Base-by-base conservation (phyloP, 495 filamentous ascomycete genomes). In the Sphaerosporella brunnea region DNA sequence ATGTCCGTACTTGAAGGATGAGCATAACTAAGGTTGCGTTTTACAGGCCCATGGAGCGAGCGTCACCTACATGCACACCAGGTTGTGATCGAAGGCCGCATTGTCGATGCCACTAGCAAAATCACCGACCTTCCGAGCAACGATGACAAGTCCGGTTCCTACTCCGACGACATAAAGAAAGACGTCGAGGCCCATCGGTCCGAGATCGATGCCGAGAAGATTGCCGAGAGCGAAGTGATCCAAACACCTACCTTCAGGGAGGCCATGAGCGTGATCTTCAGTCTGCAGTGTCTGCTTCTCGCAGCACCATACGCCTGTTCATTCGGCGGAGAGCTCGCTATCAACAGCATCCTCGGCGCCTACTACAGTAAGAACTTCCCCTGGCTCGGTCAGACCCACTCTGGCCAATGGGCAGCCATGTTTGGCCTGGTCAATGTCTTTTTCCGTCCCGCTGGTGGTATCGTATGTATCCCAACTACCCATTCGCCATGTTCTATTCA, bases 371-470 rank as follows among this genome's bases (percentile, higher is more conserved):
- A 77, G 46, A 82, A 85, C 61, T 92, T 92, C 68, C 75, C 78
- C 0, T 40, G 61, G 10, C 76, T 93, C 39, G 73, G 73, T 3
- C 82, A 87, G 61, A 87, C 83, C 7, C 63, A 69, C 20, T 74
- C 79, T 4, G 75, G 81, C 2, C 71, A 74, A 53, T 92, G 80
- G 78, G 45, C 45, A 8, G 82, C 86, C 46, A 88, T 92, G 77
- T 94, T 92, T 59, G 86, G 86, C 8, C 77, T 94, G 41, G 66
- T 94, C 23, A 93, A 94, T 63, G 66, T 88, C 26, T 62, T 80
- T 46, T 81, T 73, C 46, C 73, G 86, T 0, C 86, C 86, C 0
- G 54, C 74, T 0, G 86, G 86, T 36, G 86, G 86, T 0, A 69
- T 82, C 13, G 50, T 84, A n/a, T n/a, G n/a, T n/a, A n/a, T n/a